These are phyloP conservation scores for Pseudozyma sp. DNA, from an alignment of 1,284 basidiomycete genomes.

Conservation along the genomic window DNA sequence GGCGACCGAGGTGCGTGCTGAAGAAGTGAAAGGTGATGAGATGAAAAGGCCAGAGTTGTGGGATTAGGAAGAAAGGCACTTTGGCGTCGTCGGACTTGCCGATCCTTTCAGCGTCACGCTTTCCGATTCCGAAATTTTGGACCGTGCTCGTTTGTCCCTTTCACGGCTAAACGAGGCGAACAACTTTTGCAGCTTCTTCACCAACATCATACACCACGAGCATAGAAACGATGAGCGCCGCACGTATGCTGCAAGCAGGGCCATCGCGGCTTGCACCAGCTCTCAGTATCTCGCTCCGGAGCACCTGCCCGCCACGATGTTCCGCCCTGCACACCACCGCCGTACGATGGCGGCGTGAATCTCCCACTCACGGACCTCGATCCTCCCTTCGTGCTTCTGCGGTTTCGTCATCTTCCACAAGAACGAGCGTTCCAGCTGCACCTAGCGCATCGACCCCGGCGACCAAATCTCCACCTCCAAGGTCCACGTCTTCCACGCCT, in stretches of 20 bases:
- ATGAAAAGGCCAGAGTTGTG: neutral
- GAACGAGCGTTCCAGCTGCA: neutral
- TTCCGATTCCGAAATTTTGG: too few relatives aligned
- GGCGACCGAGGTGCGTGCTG: neutral
- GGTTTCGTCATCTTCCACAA: neutral
- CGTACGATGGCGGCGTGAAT: conserved; percentile 6
- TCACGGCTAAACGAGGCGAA: too few relatives aligned
- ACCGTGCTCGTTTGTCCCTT: too few relatives aligned
- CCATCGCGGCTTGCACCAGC: conserved; percentile 7
- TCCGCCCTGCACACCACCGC: conserved; percentile 13
- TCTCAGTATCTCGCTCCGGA: neutral
- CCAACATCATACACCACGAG: neutral
- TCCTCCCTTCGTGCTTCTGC: conserved; percentile 8
- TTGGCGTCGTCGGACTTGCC: neutral
- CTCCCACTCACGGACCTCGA: neutral
- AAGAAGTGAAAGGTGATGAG: neutral
- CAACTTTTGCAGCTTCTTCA: neutral
- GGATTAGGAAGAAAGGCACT: neutral
- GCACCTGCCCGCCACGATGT: neutral
- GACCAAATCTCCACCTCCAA: neutral
- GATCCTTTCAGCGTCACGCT: too few relatives aligned
- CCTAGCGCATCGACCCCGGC: conserved; percentile 10
- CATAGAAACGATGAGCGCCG: conserved; percentile 12
- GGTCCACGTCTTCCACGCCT: neutral
- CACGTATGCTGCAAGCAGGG: conserved; percentile 4